Evolutionary conservation across 352 stramenopile genomes (phyloP), one percentile per base, ranked within the genome.

Genomic region (Globisporangium megalacanthum): DNA sequence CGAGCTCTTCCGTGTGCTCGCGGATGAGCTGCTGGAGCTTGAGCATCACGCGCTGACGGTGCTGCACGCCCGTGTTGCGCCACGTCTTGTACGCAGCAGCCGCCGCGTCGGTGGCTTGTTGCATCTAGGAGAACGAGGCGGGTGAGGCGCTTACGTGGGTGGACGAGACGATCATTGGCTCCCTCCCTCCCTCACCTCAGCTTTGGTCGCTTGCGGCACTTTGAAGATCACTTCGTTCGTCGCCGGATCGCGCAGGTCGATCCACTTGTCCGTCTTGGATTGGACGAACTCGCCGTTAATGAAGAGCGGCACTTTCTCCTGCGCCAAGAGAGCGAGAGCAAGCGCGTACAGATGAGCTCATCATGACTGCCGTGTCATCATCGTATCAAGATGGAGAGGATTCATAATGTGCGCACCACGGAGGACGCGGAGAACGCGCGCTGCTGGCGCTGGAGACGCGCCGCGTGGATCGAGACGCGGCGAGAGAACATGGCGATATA

Each of bases 1-100:
- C 96, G 15, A 99, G 72, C 55, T 98, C 94, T 50, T 98, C 92
- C 36, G 84, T 97, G 70, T 97, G 75, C 33, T 98, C 84, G 50
- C 87, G 90, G 64, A 99, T 97, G n/a, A 98, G 73, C 22, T 90
- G 69, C 75, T 98, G 93, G 53, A 98, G 88, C 75, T 98, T 96
- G 65, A 98, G 77, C 91, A 99, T 98, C 47, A 99, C 75, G 39
- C 94, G 86, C 71, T 97, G 85, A 41, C 96, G 83, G 60, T 96
- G 89, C 73, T 98, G 92, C 41, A 98, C 78, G 36, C 96, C 89
- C 45, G 97, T 91, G 31, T 95, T 80, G 59, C 86, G 90, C 96
- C 96, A 99, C 22, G 78, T 84, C 59, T 88, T 86, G 77, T 97
- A 98, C 14, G 96, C 95, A 25, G 79, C 68, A 1, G 79, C 72